phyloP scores from a whole-genome alignment of 495 filamentous ascomycete species.

The Bombardia bombarda region DNA sequence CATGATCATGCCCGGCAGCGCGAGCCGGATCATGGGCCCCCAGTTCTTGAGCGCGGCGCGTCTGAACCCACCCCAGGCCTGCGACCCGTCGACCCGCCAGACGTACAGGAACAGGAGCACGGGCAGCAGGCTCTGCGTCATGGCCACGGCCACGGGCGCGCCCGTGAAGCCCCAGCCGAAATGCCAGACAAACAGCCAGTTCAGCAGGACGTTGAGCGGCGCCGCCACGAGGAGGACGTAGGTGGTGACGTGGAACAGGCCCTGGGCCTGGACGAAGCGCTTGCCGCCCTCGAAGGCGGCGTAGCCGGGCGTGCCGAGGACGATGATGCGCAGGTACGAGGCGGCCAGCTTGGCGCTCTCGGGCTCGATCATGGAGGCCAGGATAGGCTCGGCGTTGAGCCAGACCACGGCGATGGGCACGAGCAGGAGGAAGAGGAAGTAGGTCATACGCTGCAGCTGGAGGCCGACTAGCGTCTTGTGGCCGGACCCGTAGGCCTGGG shows the following conservation, averaged over 20 bases:
- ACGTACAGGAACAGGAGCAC: conserved; percentile 68
- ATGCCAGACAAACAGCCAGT: conserved; percentile 66
- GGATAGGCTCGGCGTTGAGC: conserved; percentile 49
- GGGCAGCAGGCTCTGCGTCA: conserved; percentile 75
- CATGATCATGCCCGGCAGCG: conserved; percentile 78
- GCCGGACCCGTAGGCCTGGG: conserved; percentile 68
- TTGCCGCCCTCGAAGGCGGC: conserved; percentile 64
- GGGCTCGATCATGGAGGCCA: conserved; percentile 49
- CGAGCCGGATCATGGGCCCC: conserved; percentile 77
- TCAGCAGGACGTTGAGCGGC: conserved; percentile 57
- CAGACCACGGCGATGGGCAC: conserved; percentile 57
- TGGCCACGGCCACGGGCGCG: conserved; percentile 76
- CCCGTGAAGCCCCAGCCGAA: conserved; percentile 75
- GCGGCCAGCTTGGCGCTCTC: conserved; percentile 58
- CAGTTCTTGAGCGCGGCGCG: conserved; percentile 69
- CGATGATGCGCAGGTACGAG: conserved; percentile 56
- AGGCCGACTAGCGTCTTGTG: conserved; percentile 62
- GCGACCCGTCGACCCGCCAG: conserved; percentile 61
- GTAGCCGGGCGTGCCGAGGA: conserved; percentile 59
- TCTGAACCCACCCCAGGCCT: conserved; percentile 85
- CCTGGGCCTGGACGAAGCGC: conserved; percentile 66
- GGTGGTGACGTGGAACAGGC: conserved; percentile 60
- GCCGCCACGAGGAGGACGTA: conserved; percentile 60
- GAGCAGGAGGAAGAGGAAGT: conserved; percentile 53
- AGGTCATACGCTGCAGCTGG: conserved; percentile 63